phyloP scores from a whole-genome alignment of 1,284 basidiomycete genomes.

The Heterobasidion occidentale region DNA sequence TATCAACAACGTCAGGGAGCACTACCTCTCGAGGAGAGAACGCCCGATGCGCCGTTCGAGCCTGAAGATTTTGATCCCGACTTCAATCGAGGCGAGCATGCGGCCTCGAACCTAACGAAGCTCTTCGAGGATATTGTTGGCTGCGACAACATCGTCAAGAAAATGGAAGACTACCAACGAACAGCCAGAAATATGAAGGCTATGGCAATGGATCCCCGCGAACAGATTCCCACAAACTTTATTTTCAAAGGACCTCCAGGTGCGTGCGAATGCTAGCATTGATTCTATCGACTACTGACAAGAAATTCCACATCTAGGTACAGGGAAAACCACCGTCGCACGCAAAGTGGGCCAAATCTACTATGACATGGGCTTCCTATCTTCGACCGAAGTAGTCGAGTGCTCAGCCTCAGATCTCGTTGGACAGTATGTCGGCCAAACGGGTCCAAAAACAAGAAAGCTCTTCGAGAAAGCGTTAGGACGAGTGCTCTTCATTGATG shows the following conservation, averaged over 20 bases:
- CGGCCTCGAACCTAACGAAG: constrained; percentile 40
- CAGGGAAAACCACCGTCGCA: constrained; percentile 37
- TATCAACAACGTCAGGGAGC: constrained; percentile 36
- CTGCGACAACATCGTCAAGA: constrained; percentile 41
- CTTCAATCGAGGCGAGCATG: constrained; percentile 37
- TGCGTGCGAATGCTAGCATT: constrained; percentile 32
- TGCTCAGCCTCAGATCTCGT: constrained; percentile 62
- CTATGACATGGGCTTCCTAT: constrained; percentile 58
- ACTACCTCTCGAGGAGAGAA: constrained; percentile 22
- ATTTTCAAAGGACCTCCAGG: constrained; percentile 69
- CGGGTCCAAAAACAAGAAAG: constrained; percentile 53
- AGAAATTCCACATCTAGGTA: constrained; percentile 21
- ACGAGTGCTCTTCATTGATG: constrained; percentile 58
- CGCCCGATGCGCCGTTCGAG: constrained; percentile 39
- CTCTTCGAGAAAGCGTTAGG: constrained; percentile 55
- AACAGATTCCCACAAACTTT: constrained; percentile 55
- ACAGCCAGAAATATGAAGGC: constrained; percentile 36
- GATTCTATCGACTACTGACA: constrained; percentile 33
- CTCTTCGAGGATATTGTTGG: constrained; percentile 59
- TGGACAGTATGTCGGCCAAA: constrained; percentile 59
- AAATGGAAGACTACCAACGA: constrained; percentile 42
- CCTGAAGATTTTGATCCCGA: constrained; percentile 58
- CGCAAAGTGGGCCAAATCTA: constrained; percentile 44
- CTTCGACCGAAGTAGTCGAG: constrained; percentile 45
- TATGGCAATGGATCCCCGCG: constrained; percentile 25